Base-by-base conservation (phyloP, 2,329 filamentous ascomycete genomes). In the Rhinocladiella similis region DNA sequence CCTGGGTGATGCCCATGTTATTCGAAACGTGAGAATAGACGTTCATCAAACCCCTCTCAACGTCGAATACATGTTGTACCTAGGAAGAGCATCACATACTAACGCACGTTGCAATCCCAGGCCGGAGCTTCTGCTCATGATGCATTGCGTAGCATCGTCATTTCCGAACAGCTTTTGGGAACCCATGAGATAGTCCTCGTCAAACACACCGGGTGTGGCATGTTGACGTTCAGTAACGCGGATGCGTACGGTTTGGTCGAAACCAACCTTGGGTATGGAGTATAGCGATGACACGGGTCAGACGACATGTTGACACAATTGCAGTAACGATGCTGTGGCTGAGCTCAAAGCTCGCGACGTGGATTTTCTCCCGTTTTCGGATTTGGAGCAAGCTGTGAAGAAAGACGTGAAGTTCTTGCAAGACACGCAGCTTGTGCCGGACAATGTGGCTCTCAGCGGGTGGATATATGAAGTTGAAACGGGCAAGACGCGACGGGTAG, bases 391-490 rank as follows among this genome's bases (percentile, higher is more conserved):
- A 63, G 87, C 84, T 5, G 85, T 92, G 0, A 75, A 74, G 60
- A 80, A 85, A 38, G 89, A 93, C 70, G 80, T 94, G 0, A 73
- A 73, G 46, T 83, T 83, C 62, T 67, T 94, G 62, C 83, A 80
- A 48, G 61, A 69, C 18, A 82, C 77, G 47, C 80, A 80, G 52
- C 75, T 87, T 14, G 77, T 92, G 4, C 75, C 85, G 18, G 77
- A 85, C 18, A 74, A 73, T 22, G 80, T 89, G 3, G 72, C 73
- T 0, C 78, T 92, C 45, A 88, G 82, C 5, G 89, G 89, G 1
- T 93, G 88, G 83, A 73, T 92, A 1, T 92, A 91, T 73, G 85
- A 91, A 65, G 87, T 92, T 41, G 84, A 89, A 75, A 90, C 83
- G 1, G 89, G 89, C 0, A 85, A 77, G 70, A 79, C 81, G 47